These are phyloP conservation scores for Apiotrichum sp. DNA, from an alignment of 1,284 basidiomycete species.

Conservation along the genomic window DNA sequence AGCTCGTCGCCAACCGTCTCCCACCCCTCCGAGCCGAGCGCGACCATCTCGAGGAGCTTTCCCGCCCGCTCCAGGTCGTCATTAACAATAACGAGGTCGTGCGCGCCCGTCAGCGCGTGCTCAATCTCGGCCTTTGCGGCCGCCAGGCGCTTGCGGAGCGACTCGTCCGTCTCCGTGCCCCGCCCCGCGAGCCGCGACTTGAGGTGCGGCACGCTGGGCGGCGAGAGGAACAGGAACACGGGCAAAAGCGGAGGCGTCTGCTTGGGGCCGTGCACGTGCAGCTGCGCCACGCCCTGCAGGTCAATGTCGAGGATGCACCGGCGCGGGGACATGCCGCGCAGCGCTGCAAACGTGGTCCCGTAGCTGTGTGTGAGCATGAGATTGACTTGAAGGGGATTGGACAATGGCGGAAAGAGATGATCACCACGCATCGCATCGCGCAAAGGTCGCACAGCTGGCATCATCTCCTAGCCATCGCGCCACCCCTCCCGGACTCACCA, in stretches of 20 bases:
- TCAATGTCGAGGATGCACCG: conserved; percentile 96
- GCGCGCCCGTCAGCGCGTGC: conserved; percentile 69
- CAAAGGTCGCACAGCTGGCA: no score
- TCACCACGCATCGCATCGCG: no score
- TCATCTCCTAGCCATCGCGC: no score
- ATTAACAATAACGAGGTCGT: conserved; percentile 86
- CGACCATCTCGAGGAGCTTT: conserved; percentile 57
- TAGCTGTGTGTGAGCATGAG: conserved; percentile 48
- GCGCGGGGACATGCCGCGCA: conserved; percentile 54
- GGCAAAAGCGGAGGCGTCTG: conserved; percentile 63
- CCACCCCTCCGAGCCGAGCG: conserved; percentile 56
- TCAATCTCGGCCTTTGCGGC: conserved; percentile 78
- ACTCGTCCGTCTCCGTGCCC: conserved; percentile 76
- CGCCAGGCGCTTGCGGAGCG: conserved; percentile 67
- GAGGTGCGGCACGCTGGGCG: conserved; percentile 67
- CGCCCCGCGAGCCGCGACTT: conserved; percentile 65
- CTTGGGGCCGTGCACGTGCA: conserved; percentile 60
- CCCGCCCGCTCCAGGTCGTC: conserved; percentile 85
- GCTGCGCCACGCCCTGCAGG: conserved; percentile 86
- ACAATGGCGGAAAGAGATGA: no score
- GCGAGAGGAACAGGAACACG: conserved; percentile 88
- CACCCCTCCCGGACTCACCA: conserved; percentile 48
- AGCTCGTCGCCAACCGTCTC: conserved; percentile 39
- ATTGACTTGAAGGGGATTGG: no score
- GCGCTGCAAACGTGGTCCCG: conserved; percentile 75